phyloP scores from a whole-genome alignment of 2,329 filamentous ascomycete genomes.

The Talaromyces islandicus region DNA sequence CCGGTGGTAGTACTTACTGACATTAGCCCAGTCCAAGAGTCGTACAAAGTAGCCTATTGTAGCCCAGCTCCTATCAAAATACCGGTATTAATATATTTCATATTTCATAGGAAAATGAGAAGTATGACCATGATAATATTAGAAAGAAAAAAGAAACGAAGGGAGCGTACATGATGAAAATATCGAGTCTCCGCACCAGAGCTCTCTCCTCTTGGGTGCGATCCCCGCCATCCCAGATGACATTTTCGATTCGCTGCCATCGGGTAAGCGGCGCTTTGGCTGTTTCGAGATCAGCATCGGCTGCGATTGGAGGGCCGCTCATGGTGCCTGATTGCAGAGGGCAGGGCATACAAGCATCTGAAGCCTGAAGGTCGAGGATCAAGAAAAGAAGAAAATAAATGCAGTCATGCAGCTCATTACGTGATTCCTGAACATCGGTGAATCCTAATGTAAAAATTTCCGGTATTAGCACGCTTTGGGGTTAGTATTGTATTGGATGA shows the following conservation, averaged over 20 bases:
- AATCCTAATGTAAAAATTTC: not conserved
- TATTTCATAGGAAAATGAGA: no score
- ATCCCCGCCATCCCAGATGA: constrained; percentile 13
- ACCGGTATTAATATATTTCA: not conserved
- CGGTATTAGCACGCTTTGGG: not conserved
- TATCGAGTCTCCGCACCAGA: constrained; percentile 11
- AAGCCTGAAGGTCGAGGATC: not conserved
- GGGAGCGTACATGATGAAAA: constrained; percentile 11
- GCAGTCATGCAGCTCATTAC: not conserved
- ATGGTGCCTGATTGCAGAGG: not conserved
- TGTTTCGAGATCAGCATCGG: not conserved
- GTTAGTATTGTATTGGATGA: not conserved
- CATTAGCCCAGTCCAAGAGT: constrained; percentile 11
- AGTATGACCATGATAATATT: not conserved
- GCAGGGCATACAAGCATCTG: not conserved
- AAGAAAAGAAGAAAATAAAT: not conserved
- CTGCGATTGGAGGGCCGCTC: not conserved
- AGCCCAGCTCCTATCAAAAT: constrained; percentile 10
- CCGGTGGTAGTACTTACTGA: constrained; percentile 7
- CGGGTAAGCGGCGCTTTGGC: constrained; percentile 7
- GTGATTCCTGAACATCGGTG: not conserved
- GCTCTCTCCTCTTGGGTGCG: constrained; percentile 11
- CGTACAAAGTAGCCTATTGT: constrained; percentile 12
- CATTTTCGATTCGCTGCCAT: constrained; percentile 11
- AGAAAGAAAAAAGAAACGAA: not conserved